Base-by-base conservation (phyloP, 2,329 filamentous ascomycete genomes). In the Penicillium sp. region DNA sequence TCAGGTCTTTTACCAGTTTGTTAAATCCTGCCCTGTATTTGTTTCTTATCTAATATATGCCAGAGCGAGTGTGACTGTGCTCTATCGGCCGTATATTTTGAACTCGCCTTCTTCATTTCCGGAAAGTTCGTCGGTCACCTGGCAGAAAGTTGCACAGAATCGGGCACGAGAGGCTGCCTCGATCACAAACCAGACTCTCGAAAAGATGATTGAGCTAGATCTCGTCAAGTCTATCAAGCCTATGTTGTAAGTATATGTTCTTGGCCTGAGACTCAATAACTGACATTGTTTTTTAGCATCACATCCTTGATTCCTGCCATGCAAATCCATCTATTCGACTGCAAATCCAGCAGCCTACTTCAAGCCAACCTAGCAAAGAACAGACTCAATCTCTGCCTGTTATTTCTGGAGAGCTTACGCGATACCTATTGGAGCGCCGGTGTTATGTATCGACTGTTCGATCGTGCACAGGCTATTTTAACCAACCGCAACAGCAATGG, bases 401-500 rank as follows among this genome's bases (percentile, higher is more conserved):
- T 53, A 8, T 45, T 53, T 21, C 21, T 53, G 6, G 50, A 53
- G 8, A 53, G 33, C 11, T 26, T 53, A 9, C 50, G 50, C 27
- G 50, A 53, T 26, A 53, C 50, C 4, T 53, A 53, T 24, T 53
- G 50, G 50, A 53, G 50, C 22, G 50, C 50, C 11, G 50, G 50
- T 4, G 50, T 53, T 8, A 53, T 53, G 50, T 47, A 45, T 14
- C 50, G 42, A 37, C 29, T 53, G 5, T 53, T 53, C n/a, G 50
- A 53, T 19, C 39, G 50, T 24, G 50, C 50, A 2, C 42, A 47
- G n/a, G 29, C 13, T 22, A 53, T 53, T 21, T n/a, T 53, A 7
- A 35, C 19, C 14, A 24, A 21, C 29, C 22, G 10, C 14, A 50
- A 50, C 14, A 35, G 4, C 22, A 14, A 11, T 35, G 16, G 22